Base-by-base conservation (phyloP, 1,139 yeast genomes). In the Candida sp. region DNA sequence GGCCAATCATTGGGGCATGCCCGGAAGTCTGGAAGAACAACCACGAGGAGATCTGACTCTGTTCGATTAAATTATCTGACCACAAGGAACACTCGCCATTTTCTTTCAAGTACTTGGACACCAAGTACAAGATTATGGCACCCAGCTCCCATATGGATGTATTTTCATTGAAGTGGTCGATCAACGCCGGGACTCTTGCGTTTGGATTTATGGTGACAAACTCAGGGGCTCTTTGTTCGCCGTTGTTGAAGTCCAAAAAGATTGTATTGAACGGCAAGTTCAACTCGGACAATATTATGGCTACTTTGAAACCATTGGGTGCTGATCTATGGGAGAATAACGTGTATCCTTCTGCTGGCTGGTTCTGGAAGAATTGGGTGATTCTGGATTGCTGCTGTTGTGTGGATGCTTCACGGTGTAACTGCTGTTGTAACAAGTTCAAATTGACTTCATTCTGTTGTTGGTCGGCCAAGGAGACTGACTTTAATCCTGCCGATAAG, bases 1-100 rank as follows among this genome's bases (percentile, higher is more conserved):
- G 98, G 25, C 98, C 98, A 62, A 93, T 90, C 97, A 93, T 93
- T 28, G 98, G 98, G 0, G 98, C 97, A 67, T 92, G 98, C 11
- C 98, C 98, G 11, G 96, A 88, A 3, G 98, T 91, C 71, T 93
- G 98, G 77, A 92, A 92, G 66, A 91, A 93, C 45, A 93, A 78
- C 98, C 98, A 93, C 22, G 93, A 85, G 54, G 85, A 81, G 53
- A 93, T 90, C 63, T 87, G 93, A n/a, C 92, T 81, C 72, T 92
- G 97, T 60, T 90, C 97, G 4, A 84, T 78, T 49, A 88, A 68
- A 66, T 88, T 88, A 54, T 85, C 88, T 6, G 96, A 85, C 91
- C 96, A 93, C 50, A 93, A 82, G 22, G 85, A 73, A 63, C 96
- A 88, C 49, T 78, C 88, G 11, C 92, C 91, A 56, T 81, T 83